Evolutionary conservation across 768 basidiomycete genomes (phyloP).

Genomic region (Tylopilus subfusipes): DNA sequence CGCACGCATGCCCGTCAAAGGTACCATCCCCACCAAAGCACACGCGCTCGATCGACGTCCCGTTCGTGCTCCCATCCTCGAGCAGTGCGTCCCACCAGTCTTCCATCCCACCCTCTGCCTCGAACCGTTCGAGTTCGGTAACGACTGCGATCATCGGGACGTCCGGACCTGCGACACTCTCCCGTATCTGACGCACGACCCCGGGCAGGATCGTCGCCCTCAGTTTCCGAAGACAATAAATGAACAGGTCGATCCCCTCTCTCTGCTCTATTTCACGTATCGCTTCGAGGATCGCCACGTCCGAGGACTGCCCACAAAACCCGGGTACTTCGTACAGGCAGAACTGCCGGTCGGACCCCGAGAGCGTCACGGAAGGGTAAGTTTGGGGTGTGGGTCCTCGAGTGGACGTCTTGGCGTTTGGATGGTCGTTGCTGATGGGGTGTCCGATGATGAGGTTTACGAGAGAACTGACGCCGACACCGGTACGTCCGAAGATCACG

Average conservation of each 20-base stretch:
- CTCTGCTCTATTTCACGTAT: conserved; percentile 14
- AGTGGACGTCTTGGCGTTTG: conserved; percentile 3
- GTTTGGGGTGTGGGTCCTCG: not conserved
- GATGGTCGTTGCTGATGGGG: conserved; percentile 13
- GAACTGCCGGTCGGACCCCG: not conserved
- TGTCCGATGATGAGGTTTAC: conserved; percentile 25
- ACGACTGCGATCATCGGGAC: conserved; percentile 26
- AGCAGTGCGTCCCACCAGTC: conserved; percentile 26
- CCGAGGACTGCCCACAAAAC: conserved; percentile 8
- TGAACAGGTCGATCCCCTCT: conserved; percentile 21
- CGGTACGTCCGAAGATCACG: conserved; percentile 29
- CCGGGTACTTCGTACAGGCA: conserved; percentile 26
- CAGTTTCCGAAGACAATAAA: conserved; percentile 25
- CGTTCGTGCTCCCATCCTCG: conserved; percentile 23
- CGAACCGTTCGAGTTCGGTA: conserved; percentile 24
- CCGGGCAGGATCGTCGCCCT: conserved; percentile 13
- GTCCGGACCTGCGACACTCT: not conserved
- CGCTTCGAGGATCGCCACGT: conserved; percentile 11
- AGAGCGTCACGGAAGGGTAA: not conserved
- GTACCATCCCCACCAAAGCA: conserved; percentile 18
- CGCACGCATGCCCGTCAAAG: conserved; percentile 37
- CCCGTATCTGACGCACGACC: conserved; percentile 6
- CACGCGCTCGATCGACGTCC: conserved; percentile 23
- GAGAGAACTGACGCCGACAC: conserved; percentile 29
- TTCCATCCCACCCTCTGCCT: conserved; percentile 23